Conservation (phyloP, 176 grass and related monocot genomes). For the Poa pratensis region DNA sequence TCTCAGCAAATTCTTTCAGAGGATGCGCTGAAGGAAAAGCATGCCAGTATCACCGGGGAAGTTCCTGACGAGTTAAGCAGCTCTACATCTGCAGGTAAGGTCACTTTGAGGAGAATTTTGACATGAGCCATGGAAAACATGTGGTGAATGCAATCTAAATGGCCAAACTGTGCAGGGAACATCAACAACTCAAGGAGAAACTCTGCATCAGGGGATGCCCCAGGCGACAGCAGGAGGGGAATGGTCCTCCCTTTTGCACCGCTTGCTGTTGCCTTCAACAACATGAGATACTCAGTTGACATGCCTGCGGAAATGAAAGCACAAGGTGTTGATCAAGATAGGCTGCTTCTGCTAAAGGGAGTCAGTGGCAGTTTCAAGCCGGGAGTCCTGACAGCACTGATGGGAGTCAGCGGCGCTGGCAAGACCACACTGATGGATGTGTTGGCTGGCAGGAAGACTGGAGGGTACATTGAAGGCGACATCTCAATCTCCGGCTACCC, state of each 20-base stretch:
- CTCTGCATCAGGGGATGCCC: slow-evolving; percentile 16
- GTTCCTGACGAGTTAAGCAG: not conserved
- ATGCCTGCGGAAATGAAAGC: slow-evolving; percentile 79
- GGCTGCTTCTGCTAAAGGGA: slow-evolving; percentile 58
- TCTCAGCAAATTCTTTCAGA: slow-evolving; percentile 58
- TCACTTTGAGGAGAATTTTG: not conserved
- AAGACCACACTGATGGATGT: slow-evolving; percentile 78
- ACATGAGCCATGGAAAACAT: not conserved
- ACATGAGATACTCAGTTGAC: slow-evolving; percentile 71
- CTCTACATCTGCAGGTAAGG: slow-evolving; percentile 39
- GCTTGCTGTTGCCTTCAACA: slow-evolving; percentile 62
- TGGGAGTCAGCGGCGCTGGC: slow-evolving; percentile 67
- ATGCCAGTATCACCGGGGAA: slow-evolving; percentile 67
- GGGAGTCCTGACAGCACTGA: slow-evolving; percentile 61
- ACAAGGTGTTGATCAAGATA: slow-evolving; percentile 64
- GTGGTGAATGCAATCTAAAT: slow-evolving; percentile 12
- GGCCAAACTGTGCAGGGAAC: slow-evolving; percentile 11
- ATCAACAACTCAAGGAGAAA: slow-evolving; percentile 34
- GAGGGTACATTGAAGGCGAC: slow-evolving; percentile 65
- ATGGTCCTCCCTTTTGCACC: slow-evolving; percentile 71
- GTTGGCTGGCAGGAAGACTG: slow-evolving; percentile 64
- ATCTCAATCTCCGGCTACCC: slow-evolving; percentile 68
- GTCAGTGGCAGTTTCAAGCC: slow-evolving; percentile 64
- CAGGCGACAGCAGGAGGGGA: slow-evolving; percentile 42
- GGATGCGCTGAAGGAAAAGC: slow-evolving; percentile 68